Evolutionary conservation across 148 eudicot genomes (phyloP).

Genomic region (Camellia lanceoleosa): DNA sequence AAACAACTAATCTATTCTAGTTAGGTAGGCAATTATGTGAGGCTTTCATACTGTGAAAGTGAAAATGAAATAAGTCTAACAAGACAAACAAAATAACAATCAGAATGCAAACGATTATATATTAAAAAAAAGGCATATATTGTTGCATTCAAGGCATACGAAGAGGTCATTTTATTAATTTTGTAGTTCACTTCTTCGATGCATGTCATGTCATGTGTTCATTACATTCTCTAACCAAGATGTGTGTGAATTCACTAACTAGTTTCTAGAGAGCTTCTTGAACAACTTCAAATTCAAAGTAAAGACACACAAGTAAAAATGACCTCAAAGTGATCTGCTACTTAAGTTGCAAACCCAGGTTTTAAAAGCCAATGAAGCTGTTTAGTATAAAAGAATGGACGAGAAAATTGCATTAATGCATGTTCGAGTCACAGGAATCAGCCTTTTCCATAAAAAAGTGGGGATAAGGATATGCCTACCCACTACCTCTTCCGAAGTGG

Average conservation of each 20-base stretch:
- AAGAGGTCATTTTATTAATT: background rate
- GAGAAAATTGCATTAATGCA: background rate
- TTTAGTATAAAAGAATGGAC: background rate
- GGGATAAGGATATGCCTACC: too few species aligned
- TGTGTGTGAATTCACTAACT: background rate
- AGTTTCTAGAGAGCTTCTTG: background rate
- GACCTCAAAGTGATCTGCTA: background rate
- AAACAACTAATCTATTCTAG: too few species aligned
- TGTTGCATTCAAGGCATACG: background rate
- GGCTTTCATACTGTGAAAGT: too few species aligned
- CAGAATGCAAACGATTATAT: too few species aligned
- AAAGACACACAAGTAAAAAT: background rate
- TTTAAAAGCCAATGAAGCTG: background rate
- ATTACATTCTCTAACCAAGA: background rate
- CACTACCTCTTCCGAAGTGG: too few species aligned
- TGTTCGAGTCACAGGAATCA: too few species aligned
- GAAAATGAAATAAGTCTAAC: too few species aligned
- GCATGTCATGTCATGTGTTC: background rate
- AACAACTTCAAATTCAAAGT: background rate
- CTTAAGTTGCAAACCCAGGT: background rate
- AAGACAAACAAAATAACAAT: too few species aligned
- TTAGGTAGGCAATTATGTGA: too few species aligned
- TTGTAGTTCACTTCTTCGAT: background rate
- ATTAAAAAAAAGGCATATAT: too few species aligned
- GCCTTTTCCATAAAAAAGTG: too few species aligned